phyloP scores from a whole-genome alignment of 371 early-diverging fungal genomes.

The Lichtheimia ramosa region DNA sequence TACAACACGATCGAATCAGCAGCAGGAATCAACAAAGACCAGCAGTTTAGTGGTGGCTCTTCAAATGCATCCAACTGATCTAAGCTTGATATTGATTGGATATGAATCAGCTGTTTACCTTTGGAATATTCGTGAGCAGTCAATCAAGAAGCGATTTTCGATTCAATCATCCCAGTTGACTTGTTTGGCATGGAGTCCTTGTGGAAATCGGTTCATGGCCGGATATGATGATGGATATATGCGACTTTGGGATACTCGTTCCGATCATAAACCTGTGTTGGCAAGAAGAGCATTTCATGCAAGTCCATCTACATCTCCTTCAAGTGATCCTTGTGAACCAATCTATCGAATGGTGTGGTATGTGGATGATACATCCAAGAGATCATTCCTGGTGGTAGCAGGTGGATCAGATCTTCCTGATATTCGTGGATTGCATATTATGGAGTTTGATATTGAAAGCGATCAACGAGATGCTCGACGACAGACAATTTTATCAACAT shows the following conservation, averaged over 20 bases:
- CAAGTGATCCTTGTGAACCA: conserved; percentile 33
- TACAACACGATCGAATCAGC: not conserved
- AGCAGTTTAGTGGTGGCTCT: conserved; percentile 40
- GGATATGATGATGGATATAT: conserved; percentile 61
- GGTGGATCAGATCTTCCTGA: conserved; percentile 50
- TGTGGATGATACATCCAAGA: conserved; percentile 24
- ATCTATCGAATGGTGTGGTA: conserved; percentile 59
- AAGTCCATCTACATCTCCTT: conserved; percentile 13
- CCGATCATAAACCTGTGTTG: conserved; percentile 40
- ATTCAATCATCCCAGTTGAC: conserved; percentile 27
- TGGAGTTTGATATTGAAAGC: conserved; percentile 41
- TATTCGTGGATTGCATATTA: conserved; percentile 45
- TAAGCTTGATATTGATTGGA: conserved; percentile 52
- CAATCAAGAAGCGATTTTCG: conserved; percentile 28
- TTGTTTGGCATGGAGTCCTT: conserved; percentile 51
- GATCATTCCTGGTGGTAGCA: conserved; percentile 47
- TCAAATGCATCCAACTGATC: conserved; percentile 55
- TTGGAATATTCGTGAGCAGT: conserved; percentile 51
- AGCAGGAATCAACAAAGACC: not conserved
- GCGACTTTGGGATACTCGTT: conserved; percentile 50
- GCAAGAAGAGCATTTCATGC: conserved; percentile 47
- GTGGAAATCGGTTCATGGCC: conserved; percentile 49
- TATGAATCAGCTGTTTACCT: conserved; percentile 48
- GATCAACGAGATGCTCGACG: conserved; percentile 43
- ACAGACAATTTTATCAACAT: conserved; percentile 43